Conservation (phyloP, 2,329 filamentous ascomycete genomes). For the Scytalidium sp. region DNA sequence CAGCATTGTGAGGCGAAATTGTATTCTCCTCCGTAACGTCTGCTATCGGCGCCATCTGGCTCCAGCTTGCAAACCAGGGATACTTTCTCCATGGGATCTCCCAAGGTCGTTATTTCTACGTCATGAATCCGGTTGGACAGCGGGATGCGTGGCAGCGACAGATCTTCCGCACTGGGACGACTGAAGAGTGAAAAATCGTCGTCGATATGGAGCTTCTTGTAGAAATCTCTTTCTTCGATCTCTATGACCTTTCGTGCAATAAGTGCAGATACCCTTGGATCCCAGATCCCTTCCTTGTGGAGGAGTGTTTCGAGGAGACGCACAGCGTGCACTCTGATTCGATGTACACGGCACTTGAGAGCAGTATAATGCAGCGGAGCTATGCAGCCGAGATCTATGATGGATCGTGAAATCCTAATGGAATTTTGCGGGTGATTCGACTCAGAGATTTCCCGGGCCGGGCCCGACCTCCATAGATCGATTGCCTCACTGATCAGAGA, state of each 20-base stretch:
- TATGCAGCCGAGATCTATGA: conserved; percentile 41
- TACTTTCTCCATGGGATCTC: conserved; percentile 1
- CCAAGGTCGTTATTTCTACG: conserved; percentile 11
- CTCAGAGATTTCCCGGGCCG: neutral
- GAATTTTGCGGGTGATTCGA: neutral
- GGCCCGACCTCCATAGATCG: conserved; percentile 1
- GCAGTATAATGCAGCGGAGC: conserved; percentile 43
- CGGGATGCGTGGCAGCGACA: conserved; percentile 16
- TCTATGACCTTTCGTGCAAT: conserved; percentile 35
- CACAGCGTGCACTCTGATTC: conserved; percentile 36
- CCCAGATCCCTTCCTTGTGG: conserved; percentile 41
- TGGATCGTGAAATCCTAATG: conserved; percentile 28
- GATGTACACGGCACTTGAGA: conserved; percentile 42
- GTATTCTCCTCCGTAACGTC: conserved; percentile 5
- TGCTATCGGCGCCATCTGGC: neutral
- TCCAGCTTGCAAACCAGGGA: conserved; percentile 5
- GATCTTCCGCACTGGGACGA: conserved; percentile 4
- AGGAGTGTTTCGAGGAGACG: conserved; percentile 24
- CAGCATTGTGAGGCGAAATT: conserved; percentile 6
- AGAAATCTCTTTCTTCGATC: conserved; percentile 33
- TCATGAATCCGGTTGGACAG: conserved; percentile 16
- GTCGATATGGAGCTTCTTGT: conserved; percentile 9
- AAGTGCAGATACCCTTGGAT: conserved; percentile 26
- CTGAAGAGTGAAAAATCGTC: conserved; percentile 10
- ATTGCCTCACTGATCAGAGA: conserved; percentile 24